Evolutionary conservation across 257 asterid genomes (phyloP), one percentile per base, ranked within the genome.

Genomic region (Coffea eugenioides): DNA sequence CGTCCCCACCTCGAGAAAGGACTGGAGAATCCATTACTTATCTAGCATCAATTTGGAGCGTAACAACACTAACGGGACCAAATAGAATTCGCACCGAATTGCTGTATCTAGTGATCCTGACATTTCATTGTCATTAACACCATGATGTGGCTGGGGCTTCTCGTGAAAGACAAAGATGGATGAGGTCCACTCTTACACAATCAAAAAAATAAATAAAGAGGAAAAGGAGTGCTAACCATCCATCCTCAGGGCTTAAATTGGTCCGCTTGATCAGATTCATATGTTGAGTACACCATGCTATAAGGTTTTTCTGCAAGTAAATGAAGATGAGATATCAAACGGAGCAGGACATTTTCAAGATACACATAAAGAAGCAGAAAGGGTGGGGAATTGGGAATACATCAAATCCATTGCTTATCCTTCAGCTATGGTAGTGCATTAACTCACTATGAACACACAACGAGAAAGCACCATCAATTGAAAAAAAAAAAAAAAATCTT

Each of bases 1-100:
- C 70, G 73, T 57, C 45, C 85, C 78, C 57, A 73, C 67, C 39
- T 16, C 59, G 74, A 13, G 64, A 52, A 20, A 13, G 77, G 70
- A 69, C 34, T 48, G 74, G 59, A 79, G 70, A 20, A 49, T 65
- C 46, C 20, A 49, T 64, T 9, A 67, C 52, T 75, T 49, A 69
- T 21, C 72, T 69, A 68, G 43, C 74, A 80, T 80, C 82, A 80
- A 74, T 67, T 51, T 64, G 45, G 48, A 64, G 80, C 13, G 74
- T 76, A 34, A 75, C 80, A 41, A 57, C 82, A 85, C 73, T 61
- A 18, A 12, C 27, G 49, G 62, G 77, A 49, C 31, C 65, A 51
- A 77, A 54, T 56, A n/a, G 48, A 16, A 65, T 71, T 79, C 70
- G 78, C 73, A n/a, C 80, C 70, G 65, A 25, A 73, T 21, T 51